Base-by-base conservation (phyloP, 139 green algal species). In the Yamagishiella unicocca region DNA sequence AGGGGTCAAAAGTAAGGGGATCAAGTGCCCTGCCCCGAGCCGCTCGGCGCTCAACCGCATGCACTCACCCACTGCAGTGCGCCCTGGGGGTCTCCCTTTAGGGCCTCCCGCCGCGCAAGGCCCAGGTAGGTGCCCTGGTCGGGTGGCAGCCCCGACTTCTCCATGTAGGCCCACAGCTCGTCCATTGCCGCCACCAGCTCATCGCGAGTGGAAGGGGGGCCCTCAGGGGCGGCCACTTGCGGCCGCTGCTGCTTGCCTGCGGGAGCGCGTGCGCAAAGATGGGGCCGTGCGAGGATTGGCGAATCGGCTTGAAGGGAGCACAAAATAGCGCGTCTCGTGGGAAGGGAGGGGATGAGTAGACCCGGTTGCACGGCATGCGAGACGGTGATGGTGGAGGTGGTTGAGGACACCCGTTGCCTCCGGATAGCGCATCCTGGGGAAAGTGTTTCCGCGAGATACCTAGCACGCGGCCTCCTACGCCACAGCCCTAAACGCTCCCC, bases 41-140 rank as follows among this genome's bases (percentile, higher is more conserved):
- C 50, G 12, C 17, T 58, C 50, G 17, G 12, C 50, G 50, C 12
- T 25, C 50, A 58, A 58, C 50, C 27, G 45, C 43, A 42, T 14
- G n/a, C 53, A 64, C 89, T 72, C 62, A 92, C 89, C 90, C 82
- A 88, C 33, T 83, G 4, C 43, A 91, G 68, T 4, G 90, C 82
- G 8, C 27, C 77, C 35, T 67, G 55, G 6, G 82, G 46, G 55
- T 91, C 42, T 8, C 87, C 75, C 22, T 71, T 38, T 35, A 93
- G 66, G 3, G 85, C 90, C 77, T 91, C 90, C 50, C 83, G n/a
- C 40, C 90, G 76, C 50, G 90, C 86, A 38, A 93, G 61, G 0
- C 66, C 80, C 61, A 88, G 42, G 68, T 88, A 93, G 5, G 83
- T 85, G 24, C 38, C 74, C 1, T 70, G 40, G 43, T 93, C 90